Base-by-base conservation (phyloP, 2,329 filamentous ascomycete species). In the Penicillium frequentans region DNA sequence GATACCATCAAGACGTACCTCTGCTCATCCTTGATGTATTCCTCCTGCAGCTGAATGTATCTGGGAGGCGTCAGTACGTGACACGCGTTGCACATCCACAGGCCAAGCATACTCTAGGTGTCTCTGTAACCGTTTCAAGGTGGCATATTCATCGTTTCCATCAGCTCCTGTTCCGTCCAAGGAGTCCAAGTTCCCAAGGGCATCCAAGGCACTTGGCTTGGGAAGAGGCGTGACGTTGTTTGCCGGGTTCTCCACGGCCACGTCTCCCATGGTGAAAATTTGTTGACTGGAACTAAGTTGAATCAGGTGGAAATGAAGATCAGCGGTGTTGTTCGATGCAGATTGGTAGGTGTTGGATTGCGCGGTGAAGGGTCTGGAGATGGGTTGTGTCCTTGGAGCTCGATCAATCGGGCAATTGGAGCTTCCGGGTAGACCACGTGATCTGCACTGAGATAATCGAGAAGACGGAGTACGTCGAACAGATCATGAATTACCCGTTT, bases 21-120 rank as follows among this genome's bases (percentile, higher is more conserved):
- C 81, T 99, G 95, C 83, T 99, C 95, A 86, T 99, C 95, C 82
- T 99, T 99, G 86, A 99, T 99, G 79, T 99, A 99, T 76, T 99
- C 95, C 79, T 99, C 95, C 80, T 99, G 95, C 68, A 99, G 84
- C 78, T 97, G 91, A 75, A 98, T 96, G 77, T 96, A 91, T 76
- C 89, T 91, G 68, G 39, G 44, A 54, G 51, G 58, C 45, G 60
- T 70, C 57, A 71, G 62, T 61, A 51, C 33, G 46, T 35, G 19
- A 11, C 43, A 21, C n/a, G 26, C 3, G 19, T 24, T n/a, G 23
- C 33, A 26, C 21, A 16, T 48, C 33, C 33, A 43, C 49, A 24
- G 23, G 51, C 24, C 29, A 60, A 48, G 74, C 86, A 68, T 84
- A 98, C 87, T 99, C 95, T 68, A 98, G 81, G 81, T 98, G 93